These are phyloP conservation scores for Suillus americanus DNA, from an alignment of 768 basidiomycete genomes.

Conservation along the genomic window DNA sequence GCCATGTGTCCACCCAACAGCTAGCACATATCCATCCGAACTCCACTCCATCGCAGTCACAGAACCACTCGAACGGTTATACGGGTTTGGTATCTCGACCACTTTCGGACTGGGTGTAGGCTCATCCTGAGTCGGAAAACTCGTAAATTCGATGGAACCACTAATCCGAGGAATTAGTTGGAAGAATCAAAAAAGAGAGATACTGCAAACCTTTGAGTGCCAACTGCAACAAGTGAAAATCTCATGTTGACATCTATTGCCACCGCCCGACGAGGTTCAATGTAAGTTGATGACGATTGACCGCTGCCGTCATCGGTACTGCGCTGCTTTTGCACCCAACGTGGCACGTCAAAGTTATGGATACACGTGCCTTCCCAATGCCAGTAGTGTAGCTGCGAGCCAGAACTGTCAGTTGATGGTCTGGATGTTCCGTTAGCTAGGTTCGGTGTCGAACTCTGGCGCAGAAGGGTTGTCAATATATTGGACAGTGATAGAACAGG, in stretches of 20 bases:
- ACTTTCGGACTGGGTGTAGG: constrained; percentile 57
- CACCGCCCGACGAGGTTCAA: constrained; percentile 66
- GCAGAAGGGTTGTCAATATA: not conserved
- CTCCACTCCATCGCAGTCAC: constrained; percentile 85
- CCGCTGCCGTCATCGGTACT: constrained; percentile 46
- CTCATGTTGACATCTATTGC: constrained; percentile 69
- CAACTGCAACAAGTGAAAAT: constrained; percentile 83
- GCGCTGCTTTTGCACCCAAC: constrained; percentile 79
- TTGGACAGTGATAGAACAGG: not conserved
- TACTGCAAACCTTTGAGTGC: constrained; percentile 58
- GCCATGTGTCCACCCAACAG: constrained; percentile 86
- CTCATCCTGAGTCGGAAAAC: constrained; percentile 67
- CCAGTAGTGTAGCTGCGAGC: constrained; percentile 14
- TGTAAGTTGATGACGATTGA: constrained; percentile 41
- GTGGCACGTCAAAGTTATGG: constrained; percentile 69
- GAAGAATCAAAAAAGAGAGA: constrained; percentile 3
- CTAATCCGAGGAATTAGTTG: constrained; percentile 34
- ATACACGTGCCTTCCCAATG: constrained; percentile 80
- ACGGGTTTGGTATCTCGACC: constrained; percentile 62
- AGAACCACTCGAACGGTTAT: constrained; percentile 56
- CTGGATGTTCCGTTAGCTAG: constrained; percentile 12
- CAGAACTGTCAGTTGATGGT: constrained; percentile 9
- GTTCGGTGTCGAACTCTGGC: constrained; percentile 12
- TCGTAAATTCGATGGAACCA: constrained; percentile 64
- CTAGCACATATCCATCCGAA: constrained; percentile 92